Conservation (phyloP, 208 protist genomes). For the Trypanosoma brucei region DNA sequence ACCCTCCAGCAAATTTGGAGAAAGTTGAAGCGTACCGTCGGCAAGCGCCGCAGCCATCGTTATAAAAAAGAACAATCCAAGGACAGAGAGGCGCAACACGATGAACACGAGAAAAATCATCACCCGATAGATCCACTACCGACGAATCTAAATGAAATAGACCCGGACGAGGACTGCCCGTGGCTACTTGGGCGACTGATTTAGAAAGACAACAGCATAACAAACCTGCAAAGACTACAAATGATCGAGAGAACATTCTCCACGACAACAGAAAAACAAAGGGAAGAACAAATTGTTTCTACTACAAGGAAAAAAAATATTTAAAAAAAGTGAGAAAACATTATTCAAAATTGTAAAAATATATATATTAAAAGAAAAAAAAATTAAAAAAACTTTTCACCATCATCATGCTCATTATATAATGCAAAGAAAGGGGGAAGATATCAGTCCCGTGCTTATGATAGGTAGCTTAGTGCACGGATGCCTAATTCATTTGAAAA, state of each 20-base stretch:
- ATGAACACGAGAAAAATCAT: constrained; percentile 7
- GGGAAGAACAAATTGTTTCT: background rate
- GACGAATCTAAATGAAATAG: constrained; percentile 16
- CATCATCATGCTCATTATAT: no score
- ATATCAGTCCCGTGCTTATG: constrained; percentile 24
- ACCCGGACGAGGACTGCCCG: background rate
- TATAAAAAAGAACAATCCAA: constrained; percentile 61
- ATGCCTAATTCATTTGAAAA: constrained; percentile 17
- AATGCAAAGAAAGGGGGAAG: background rate
- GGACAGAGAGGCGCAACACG: constrained; percentile 30
- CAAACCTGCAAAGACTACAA: no score
- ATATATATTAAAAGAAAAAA: background rate
- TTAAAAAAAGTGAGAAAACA: background rate
- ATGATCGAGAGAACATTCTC: no score
- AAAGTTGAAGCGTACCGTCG: constrained; percentile 27
- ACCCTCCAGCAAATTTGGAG: constrained; percentile 14
- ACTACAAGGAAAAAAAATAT: constrained; percentile 4
- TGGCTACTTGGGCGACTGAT: no score
- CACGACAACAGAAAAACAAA: no score
- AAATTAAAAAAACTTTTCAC: background rate
- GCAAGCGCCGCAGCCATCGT: constrained; percentile 52
- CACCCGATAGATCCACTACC: constrained; percentile 22
- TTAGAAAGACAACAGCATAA: no score
- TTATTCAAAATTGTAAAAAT: background rate
- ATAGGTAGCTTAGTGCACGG: constrained; percentile 26